Evolutionary conservation across 2,329 filamentous ascomycete genomes (phyloP), one percentile per base, ranked within the genome.

Genomic region (Fusarium napiforme): DNA sequence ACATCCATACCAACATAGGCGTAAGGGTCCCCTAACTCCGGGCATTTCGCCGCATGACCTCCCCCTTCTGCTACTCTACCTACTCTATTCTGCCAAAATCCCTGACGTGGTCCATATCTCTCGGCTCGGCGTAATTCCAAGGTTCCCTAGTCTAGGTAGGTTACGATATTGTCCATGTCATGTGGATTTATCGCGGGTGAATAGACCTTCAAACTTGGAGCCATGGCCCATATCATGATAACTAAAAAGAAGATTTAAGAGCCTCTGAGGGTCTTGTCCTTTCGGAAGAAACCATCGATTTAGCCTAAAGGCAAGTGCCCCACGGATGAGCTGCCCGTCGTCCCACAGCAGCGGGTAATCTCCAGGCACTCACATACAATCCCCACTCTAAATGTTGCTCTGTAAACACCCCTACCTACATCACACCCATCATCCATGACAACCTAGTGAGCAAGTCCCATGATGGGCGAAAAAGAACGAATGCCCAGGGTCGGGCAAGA

Each of bases 331-430:
- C 74, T 70, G 63, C 69, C 47, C 66, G 53, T 74, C 59, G 68
- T 74, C 67, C 75, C 75, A 77, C 68, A 70, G 40, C 32, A 60
- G 64, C 75, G 75, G 75, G 56, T 77, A 77, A 76, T 75, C 75
- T 67, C 59, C 66, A 75, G 67, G 67, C 59, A 71, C 60, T 46
- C 50, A 37, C 45, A 69, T 60, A 30, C 15, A 40, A 58, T 40
- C 63, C 32, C 63, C 65, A 67, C 65, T 39, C 37, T 36, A 67
- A 52, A 67, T 46, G 34, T 66, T 66, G 26, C 52, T 67, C 62
- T 60, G 45, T 40, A 67, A 67, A 60, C 64, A 42, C 64, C 55
- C 55, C 55, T 34, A 40, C 34, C 63, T 36, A 21, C 42, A 45
- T 30, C 15, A 36, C 49, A 45, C 59, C 28, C 47, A 52, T 67